Conservation (phyloP, 2,329 filamentous ascomycete species). For the Colletotrichum trifolii region DNA sequence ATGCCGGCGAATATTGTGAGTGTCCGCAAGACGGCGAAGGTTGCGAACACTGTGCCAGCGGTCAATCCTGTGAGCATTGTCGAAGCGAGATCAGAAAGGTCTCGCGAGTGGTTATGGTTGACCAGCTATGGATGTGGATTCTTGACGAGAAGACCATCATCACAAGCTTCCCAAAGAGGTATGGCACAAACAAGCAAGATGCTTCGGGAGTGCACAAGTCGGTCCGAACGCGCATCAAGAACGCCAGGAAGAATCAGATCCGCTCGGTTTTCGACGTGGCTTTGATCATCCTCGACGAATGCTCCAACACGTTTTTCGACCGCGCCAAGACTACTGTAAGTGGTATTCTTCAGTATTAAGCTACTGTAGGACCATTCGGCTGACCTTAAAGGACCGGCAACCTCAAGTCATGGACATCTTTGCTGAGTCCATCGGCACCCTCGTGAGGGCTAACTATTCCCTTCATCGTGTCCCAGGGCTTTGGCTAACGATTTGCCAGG, state of each 20-base stretch:
- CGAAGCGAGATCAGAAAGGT: conserved; percentile 26
- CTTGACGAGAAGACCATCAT: conserved; percentile 50
- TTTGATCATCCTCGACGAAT: conserved; percentile 54
- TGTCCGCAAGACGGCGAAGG: too few species aligned
- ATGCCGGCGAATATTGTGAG: too few species aligned
- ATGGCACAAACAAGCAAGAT: conserved; percentile 54
- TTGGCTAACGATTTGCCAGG: conserved; percentile 37
- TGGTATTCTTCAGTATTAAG: too few species aligned
- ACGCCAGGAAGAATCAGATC: conserved; percentile 42
- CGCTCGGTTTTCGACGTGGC: conserved; percentile 54
- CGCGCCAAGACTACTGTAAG: conserved; percentile 42
- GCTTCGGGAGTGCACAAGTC: conserved; percentile 53
- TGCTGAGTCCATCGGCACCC: conserved; percentile 51
- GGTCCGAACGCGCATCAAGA: conserved; percentile 47
- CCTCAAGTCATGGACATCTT: conserved; percentile 56
- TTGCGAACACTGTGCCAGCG: too few species aligned
- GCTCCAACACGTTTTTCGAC: conserved; percentile 54
- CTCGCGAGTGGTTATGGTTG: conserved; percentile 52
- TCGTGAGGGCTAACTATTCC: conserved; percentile 45
- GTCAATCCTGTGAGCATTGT: conserved; percentile 38
- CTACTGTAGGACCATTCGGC: neutral
- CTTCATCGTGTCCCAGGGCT: too few species aligned
- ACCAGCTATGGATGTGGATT: conserved; percentile 58
- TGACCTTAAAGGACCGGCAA: conserved; percentile 37
- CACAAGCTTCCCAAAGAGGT: conserved; percentile 55